Conservation (phyloP, 1,284 basidiomycete species). For the Anthracocystis walkeri region DNA sequence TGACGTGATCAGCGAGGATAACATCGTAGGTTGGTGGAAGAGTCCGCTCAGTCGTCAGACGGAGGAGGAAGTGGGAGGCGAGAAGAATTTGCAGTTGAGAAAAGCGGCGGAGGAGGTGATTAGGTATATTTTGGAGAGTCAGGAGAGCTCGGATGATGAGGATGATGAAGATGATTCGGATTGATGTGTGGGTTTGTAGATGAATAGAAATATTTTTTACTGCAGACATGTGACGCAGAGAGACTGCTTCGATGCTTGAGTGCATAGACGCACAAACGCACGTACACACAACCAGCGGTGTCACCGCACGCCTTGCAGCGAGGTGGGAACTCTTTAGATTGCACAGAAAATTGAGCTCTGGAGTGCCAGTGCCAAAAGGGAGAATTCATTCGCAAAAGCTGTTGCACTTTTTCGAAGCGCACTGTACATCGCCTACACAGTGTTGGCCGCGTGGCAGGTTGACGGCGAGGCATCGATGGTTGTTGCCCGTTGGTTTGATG, state of each 20-base stretch:
- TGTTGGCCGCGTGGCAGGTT: not conserved
- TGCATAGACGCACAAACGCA: no score
- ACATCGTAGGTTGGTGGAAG: constrained; percentile 70
- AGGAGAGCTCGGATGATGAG: constrained; percentile 68
- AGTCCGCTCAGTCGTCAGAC: constrained; percentile 38
- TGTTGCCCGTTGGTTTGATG: not conserved
- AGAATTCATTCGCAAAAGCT: not conserved
- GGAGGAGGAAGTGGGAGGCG: constrained; percentile 37
- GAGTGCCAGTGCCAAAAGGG: not conserved
- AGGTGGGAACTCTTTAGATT: no score
- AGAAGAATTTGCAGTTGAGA: constrained; percentile 67
- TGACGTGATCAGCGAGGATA: constrained; percentile 71
- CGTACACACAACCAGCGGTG: no score
- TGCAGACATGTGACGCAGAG: no score
- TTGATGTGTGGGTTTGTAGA: not conserved
- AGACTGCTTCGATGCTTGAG: no score
- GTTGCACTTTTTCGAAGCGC: constrained; percentile 4
- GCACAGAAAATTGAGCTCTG: no score
- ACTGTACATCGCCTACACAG: constrained; percentile 5
- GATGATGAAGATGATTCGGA: constrained; percentile 46
- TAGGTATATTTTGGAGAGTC: constrained; percentile 69
- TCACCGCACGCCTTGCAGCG: no score
- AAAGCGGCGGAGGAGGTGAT: constrained; percentile 70
- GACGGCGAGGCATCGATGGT: not conserved
- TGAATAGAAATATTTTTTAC: not conserved